A percentile compares a stretch with the other conserved stretches of the same genome.
Evolutionary conservation across 2,329 filamentous ascomycete genomes (phyloP).

Genomic region (Aspergillus sclerotialis): DNA sequence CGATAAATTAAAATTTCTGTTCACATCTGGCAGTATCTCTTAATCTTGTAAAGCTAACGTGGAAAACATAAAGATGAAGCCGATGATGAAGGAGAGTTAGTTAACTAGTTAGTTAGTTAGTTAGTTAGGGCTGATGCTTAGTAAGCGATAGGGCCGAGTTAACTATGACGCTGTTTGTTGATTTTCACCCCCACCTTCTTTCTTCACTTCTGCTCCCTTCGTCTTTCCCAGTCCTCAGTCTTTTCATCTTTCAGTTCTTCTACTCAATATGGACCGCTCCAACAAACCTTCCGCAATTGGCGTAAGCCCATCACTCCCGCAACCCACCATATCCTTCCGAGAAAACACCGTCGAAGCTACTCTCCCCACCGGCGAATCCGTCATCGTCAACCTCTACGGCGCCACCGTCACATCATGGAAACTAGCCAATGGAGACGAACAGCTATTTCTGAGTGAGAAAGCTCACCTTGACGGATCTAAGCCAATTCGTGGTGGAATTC

Average conservation of each 20-base stretch:
- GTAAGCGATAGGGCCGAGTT: too few relatives aligned
- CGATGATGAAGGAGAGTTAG: too few relatives aligned
- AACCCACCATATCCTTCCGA: slow-evolving; percentile 70
- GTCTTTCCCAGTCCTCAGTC: not conserved
- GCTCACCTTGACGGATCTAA: slow-evolving; percentile 80
- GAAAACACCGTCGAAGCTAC: slow-evolving; percentile 69
- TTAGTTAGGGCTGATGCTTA: too few relatives aligned
- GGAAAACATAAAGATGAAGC: not conserved
- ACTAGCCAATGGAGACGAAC: slow-evolving; percentile 68
- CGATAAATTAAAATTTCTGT: not conserved
- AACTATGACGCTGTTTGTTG: too few relatives aligned
- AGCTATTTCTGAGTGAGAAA: slow-evolving; percentile 75
- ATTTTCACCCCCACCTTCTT: slow-evolving; percentile 1
- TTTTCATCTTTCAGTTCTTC: not conserved
- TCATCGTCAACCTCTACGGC: slow-evolving; percentile 81
- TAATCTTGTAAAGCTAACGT: too few relatives aligned
- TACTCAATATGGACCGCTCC: slow-evolving; percentile 60
- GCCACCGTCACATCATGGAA: slow-evolving; percentile 95
- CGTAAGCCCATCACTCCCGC: slow-evolving; percentile 64
- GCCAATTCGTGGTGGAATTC: slow-evolving; percentile 84
- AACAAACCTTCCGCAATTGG: slow-evolving; percentile 76
- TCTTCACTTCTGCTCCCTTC: slow-evolving; percentile 1
- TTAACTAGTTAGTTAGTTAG: too few relatives aligned
- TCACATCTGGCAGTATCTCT: too few relatives aligned
- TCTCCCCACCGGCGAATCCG: slow-evolving; percentile 77